Base-by-base conservation (phyloP, 2,329 filamentous ascomycete species). In the Nothopassalora personata region DNA sequence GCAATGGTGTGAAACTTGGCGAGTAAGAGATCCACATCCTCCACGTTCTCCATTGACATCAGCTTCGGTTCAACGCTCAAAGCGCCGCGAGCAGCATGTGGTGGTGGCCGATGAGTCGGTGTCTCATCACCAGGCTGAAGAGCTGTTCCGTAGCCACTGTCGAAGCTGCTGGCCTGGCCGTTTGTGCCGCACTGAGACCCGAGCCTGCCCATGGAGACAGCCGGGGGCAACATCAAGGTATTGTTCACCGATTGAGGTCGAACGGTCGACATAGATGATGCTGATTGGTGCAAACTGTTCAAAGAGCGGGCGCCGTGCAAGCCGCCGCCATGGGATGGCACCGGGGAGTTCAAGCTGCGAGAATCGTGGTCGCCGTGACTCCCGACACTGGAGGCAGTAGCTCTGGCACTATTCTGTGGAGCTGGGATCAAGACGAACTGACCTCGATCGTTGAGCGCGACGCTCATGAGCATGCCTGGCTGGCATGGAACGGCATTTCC, bases 1-100 rank as follows among this genome's bases (percentile, higher is more conserved):
- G 56, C 56, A n/a, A 61, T 18, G 13, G 51, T 53, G 30, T 59
- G 55, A 28, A 58, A 59, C 13, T 47, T 55, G 10, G 61, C 59
- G 28, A 53, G 57, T 28, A 61, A 54, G 45, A 57, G 18, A n/a
- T 60, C 45, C 11, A 53, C 19, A 19, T 59, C 43, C 23, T 54
- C 34, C 23, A 23, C 23, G 18, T 15, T 60, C 34, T 57, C 51
- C 52, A 60, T 59, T n/a, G 28, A 50, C 36, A 46, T 48, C 39
- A 49, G 19, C 46, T 49, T 27, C 6, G 46, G 46, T 19, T 28
- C 46, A n/a, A 49, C 28, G 28, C 46, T 49, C 28, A 51, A 18
- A 18, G 30, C 31, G 27, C 30, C 47, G 18, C 46, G 46, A 51
- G 50, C 30, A 33, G 33, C 56, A 33, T 55, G 53, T 11, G 57